Evolutionary conservation across 2,329 filamentous ascomycete species (phyloP).

Genomic region (Verticillium dahliae): DNA sequence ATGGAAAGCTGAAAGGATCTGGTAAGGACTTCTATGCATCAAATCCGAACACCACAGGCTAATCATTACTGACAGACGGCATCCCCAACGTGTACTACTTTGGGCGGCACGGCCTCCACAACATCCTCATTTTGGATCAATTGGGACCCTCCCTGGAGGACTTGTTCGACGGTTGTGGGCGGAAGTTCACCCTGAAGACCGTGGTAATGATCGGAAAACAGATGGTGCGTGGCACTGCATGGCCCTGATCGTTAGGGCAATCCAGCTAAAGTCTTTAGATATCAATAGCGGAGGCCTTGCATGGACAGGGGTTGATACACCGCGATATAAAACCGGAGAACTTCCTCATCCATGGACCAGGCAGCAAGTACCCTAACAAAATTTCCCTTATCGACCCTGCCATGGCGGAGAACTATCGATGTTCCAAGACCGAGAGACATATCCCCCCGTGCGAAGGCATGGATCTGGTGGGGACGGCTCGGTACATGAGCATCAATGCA

Average conservation of each 20-base stretch:
- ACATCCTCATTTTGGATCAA: neutral
- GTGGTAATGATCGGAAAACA: neutral
- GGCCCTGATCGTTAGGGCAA: neutral
- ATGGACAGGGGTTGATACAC: conserved; percentile 99
- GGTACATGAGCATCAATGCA: conserved; percentile 99
- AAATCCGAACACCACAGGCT: too few species aligned
- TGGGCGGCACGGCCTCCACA: neutral
- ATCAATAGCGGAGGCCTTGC: conserved; percentile 24
- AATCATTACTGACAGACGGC: too few species aligned
- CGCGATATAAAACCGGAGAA: conserved; percentile 99
- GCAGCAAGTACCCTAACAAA: conserved; percentile 91
- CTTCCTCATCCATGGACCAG: conserved; percentile 90
- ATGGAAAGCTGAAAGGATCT: too few species aligned
- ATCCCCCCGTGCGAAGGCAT: conserved; percentile 97
- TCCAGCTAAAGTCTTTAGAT: neutral
- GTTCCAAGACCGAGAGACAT: conserved; percentile 98
- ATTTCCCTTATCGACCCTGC: conserved; percentile 99
- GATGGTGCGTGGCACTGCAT: neutral
- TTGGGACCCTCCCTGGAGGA: neutral
- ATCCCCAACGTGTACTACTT: neutral
- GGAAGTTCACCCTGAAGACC: neutral
- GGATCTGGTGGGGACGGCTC: conserved; percentile 88
- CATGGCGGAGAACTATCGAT: conserved; percentile 98
- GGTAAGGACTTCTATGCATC: too few species aligned
- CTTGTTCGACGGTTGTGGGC: neutral